These are phyloP conservation scores for Claviceps pusilla DNA, from an alignment of 2,329 filamentous ascomycete genomes.

Conservation along the genomic window DNA sequence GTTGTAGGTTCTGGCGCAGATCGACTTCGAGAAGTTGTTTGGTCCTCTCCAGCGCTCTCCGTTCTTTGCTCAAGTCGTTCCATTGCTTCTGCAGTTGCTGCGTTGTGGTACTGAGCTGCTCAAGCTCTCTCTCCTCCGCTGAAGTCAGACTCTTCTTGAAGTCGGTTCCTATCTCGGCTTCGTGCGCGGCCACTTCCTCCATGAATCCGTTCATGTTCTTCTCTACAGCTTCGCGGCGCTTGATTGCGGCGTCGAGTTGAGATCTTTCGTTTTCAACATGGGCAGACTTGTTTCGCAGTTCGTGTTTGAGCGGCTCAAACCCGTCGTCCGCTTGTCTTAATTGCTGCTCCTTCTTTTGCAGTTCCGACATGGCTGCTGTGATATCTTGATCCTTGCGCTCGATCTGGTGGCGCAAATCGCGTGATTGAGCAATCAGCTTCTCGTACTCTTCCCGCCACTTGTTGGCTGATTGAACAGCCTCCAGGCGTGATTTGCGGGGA, in stretches of 20 bases:
- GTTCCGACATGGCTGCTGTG: slow-evolving; percentile 67
- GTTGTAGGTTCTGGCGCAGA: slow-evolving; percentile 74
- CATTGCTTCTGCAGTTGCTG: slow-evolving; percentile 65
- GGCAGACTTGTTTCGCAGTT: slow-evolving; percentile 59
- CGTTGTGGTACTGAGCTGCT: slow-evolving; percentile 51
- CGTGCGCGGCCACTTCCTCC: slow-evolving; percentile 60
- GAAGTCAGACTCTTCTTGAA: slow-evolving; percentile 82
- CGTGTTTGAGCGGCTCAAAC: slow-evolving; percentile 63
- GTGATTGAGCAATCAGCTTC: slow-evolving; percentile 44
- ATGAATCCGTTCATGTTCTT: slow-evolving; percentile 60
- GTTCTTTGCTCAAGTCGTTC: slow-evolving; percentile 56
- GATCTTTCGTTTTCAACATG: slow-evolving; percentile 60
- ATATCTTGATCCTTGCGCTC: slow-evolving; percentile 78
- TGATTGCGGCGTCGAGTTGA: slow-evolving; percentile 55
- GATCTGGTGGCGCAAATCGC: slow-evolving; percentile 53
- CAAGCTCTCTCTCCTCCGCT: slow-evolving; percentile 70
- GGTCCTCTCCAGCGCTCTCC: slow-evolving; percentile 62
- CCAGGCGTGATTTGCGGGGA: slow-evolving; percentile 68
- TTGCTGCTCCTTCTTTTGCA: slow-evolving; percentile 70
- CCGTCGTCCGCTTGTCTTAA: slow-evolving; percentile 65
- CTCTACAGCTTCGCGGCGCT: slow-evolving; percentile 53
- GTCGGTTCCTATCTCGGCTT: slow-evolving; percentile 66
- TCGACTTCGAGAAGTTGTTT: slow-evolving; percentile 79
- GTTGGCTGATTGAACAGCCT: slow-evolving; percentile 61
- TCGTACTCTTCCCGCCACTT: slow-evolving; percentile 66